Conservation (phyloP, 2,329 filamentous ascomycete genomes). For the Aspergillus brunneoviolaceus region DNA sequence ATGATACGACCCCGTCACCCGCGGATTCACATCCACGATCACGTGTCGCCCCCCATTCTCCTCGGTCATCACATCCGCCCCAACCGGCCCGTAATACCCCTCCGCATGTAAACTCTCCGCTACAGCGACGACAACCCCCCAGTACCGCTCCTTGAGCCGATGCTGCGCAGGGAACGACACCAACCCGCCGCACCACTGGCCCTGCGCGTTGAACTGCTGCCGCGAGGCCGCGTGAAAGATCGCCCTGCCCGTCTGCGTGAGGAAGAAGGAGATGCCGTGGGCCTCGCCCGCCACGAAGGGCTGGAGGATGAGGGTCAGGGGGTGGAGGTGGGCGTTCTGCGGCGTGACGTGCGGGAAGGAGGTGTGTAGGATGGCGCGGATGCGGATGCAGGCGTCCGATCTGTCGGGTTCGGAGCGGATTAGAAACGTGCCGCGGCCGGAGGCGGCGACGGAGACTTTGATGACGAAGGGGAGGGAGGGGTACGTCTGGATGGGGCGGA, state of each 20-base stretch:
- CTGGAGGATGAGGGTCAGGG: slow-evolving; percentile 3
- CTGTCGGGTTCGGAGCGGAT: neutral
- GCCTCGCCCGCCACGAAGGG: neutral
- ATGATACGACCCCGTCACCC: slow-evolving; percentile 7
- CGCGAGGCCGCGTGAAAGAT: neutral
- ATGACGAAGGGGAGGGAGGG: neutral
- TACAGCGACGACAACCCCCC: neutral
- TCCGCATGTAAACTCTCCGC: neutral
- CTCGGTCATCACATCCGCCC: slow-evolving; percentile 7
- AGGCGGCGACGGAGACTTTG: slow-evolving; percentile 5
- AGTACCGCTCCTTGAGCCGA: neutral
- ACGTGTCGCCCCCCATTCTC: neutral
- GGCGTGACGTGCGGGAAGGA: neutral
- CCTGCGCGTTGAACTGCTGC: neutral
- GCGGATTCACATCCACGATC: slow-evolving; percentile 9
- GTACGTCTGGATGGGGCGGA: neutral
- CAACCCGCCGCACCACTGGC: neutral
- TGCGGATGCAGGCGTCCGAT: neutral
- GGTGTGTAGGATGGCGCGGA: neutral
- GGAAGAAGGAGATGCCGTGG: slow-evolving; percentile 1
- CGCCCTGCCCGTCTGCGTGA: neutral
- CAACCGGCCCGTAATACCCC: slow-evolving; percentile 9
- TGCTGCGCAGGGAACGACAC: slow-evolving; percentile 1
- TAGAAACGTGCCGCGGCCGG: slow-evolving; percentile 1
- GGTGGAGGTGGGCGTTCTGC: neutral